Evolutionary conservation across 2,329 filamentous ascomycete species (phyloP).

Genomic region (Aspergillus thermomutatus): DNA sequence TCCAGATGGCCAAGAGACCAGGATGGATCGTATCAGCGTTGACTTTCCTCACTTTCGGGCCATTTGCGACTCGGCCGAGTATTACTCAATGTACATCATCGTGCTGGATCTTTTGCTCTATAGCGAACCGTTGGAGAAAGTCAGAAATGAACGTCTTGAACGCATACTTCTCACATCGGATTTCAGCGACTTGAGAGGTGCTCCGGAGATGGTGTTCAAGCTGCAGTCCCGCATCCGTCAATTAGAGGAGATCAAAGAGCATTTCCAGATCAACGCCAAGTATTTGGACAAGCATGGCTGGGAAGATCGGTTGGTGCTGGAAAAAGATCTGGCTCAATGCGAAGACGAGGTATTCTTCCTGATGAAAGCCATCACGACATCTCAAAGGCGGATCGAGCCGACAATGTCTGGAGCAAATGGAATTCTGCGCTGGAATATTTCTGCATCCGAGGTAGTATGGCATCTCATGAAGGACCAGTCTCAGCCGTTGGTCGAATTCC

Average conservation of each 20-base stretch:
- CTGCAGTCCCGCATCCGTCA: constrained; percentile 91
- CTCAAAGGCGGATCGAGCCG: constrained; percentile 76
- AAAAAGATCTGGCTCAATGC: constrained; percentile 81
- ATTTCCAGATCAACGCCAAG: constrained; percentile 90
- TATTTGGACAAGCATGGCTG: constrained; percentile 85
- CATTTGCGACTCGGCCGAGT: constrained; percentile 96
- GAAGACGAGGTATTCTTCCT: constrained; percentile 99
- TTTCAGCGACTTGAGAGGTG: constrained; percentile 92
- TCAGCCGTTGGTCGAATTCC: constrained; percentile 86
- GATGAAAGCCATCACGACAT: constrained; percentile 99
- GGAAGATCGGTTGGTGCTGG: constrained; percentile 84
- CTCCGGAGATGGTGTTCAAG: constrained; percentile 86
- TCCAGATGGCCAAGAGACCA: constrained; percentile 57
- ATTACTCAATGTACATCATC: constrained; percentile 98
- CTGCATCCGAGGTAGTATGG: constrained; percentile 95
- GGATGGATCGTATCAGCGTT: constrained; percentile 96
- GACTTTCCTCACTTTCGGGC: constrained; percentile 92
- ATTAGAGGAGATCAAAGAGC: constrained; percentile 90
- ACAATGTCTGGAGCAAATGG: constrained; percentile 68
- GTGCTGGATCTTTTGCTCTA: constrained; percentile 94
- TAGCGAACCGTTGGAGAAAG: constrained; percentile 94
- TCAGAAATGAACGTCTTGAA: constrained; percentile 88
- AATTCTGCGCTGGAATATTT: constrained; percentile 85
- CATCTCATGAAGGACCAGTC: constrained; percentile 85
- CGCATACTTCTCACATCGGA: constrained; percentile 99